Conservation (phyloP, 495 filamentous ascomycete genomes). For the Podospora pseudopauciseta region DNA sequence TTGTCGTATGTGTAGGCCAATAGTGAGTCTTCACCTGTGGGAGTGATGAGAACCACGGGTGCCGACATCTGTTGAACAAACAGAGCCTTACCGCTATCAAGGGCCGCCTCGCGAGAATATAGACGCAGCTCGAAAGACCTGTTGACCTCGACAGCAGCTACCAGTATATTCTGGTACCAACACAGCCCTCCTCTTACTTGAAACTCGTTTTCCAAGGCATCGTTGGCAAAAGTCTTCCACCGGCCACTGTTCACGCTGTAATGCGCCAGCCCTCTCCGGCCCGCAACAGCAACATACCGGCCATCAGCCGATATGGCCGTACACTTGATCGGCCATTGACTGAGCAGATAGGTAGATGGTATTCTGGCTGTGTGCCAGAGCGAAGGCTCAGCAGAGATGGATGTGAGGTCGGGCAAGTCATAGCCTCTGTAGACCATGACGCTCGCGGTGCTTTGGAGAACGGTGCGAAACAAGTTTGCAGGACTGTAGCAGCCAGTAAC, state of each 20-base stretch:
- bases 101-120: constrained; percentile 78
- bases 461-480: constrained; percentile 79
- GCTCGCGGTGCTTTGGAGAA: constrained; percentile 81
- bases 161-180: constrained; percentile 94
- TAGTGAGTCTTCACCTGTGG: constrained; percentile 88
- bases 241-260: constrained; percentile 92
- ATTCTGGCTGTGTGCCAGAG: constrained; percentile 91
- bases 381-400: constrained; percentile 86
- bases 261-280: constrained; percentile 86
- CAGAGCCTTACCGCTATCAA: constrained; percentile 69
- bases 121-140: constrained; percentile 83
- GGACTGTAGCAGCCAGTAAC: constrained; percentile 86
- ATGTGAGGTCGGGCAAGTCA: constrained; percentile 81
- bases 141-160: constrained; percentile 87
- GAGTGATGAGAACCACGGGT: constrained; percentile 79
- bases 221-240: constrained; percentile 90
- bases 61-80: constrained; percentile 74
- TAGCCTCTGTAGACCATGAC: constrained; percentile 92
- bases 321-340: constrained; percentile 88
- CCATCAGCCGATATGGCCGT: constrained; percentile 86
- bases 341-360: constrained; percentile 75
- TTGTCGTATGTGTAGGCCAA: constrained; percentile 97
- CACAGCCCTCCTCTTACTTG: constrained; percentile 94
- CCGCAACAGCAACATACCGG: constrained; percentile 90
- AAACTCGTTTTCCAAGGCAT: constrained; percentile 80